These are phyloP conservation scores for Nicotiana paniculata DNA, from an alignment of 257 asterid genomes.

Conservation along the genomic window DNA sequence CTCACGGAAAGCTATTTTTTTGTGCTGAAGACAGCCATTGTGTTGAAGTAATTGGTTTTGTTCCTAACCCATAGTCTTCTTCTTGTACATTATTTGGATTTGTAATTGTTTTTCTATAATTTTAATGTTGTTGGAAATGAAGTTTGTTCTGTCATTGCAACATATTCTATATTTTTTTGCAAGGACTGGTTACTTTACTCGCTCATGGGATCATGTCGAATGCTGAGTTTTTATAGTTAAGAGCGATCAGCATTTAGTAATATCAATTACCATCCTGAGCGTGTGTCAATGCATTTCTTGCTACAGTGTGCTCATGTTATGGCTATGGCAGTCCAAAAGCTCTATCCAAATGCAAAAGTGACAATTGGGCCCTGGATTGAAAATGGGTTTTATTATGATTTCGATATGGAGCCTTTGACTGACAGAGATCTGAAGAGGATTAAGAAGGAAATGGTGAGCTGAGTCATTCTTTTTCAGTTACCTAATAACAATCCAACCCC, in stretches of 20 bases:
- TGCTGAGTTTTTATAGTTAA: neutral
- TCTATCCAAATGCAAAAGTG: constrained; percentile 87
- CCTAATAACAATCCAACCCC: neutral
- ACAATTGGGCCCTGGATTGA: constrained; percentile 98
- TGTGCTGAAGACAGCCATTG: neutral
- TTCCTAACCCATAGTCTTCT: neutral
- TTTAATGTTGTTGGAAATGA: neutral
- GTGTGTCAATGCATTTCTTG: neutral
- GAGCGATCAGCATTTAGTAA: neutral
- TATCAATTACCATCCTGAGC: neutral
- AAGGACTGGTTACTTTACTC: neutral
- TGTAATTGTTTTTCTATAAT: neutral
- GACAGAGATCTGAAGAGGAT: constrained; percentile 87
- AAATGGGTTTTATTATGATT: constrained; percentile 89
- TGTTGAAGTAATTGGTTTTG: neutral
- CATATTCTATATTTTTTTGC: neutral
- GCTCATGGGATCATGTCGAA: neutral
- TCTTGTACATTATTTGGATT: neutral
- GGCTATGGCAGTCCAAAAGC: constrained; percentile 99
- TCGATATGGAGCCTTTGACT: constrained; percentile 88
- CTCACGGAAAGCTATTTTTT: neutral
- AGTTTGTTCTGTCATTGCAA: neutral
- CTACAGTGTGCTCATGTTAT: constrained; percentile 98
- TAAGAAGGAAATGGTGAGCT: constrained; percentile 92
- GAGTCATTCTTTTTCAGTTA: neutral